Base-by-base conservation (phyloP, 805 yeast species). In the Priceomyces haplophilus region DNA sequence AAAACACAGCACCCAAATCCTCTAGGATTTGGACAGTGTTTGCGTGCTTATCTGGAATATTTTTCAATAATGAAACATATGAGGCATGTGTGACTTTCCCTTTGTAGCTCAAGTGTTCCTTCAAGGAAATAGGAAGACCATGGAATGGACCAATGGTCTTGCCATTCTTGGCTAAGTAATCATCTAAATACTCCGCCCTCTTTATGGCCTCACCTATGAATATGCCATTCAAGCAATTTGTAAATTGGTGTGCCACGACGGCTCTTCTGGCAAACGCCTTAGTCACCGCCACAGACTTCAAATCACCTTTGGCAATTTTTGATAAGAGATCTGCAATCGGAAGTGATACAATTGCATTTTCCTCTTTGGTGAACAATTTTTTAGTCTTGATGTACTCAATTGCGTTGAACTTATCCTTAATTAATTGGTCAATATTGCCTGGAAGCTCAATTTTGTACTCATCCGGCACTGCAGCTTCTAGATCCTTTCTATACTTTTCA, bases 81-180 rank as follows among this genome's bases (percentile, higher is more conserved):
- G 69, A 63, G 16, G 62, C 75, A 48, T 69, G 73, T 10, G 73
- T 62, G 46, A 58, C 52, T 41, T 51, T 64, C 24, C 61, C 66
- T 41, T 51, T 58, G 52, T 51, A 67, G 44, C 54, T 49, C 59
- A 67, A 62, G 44, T 73, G 77, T 49, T 75, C 83, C 47, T 82
- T 82, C 41, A 82, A 65, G 0, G 85, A 79, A 24, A 82, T 63
- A 2, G 88, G 88, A 23, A 82, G 61, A 2, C 88, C 88, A 51
- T 82, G 87, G 37, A 82, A 68, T 1, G 85, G 82, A 21, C 87
- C 87, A 27, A 76, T 54, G 1, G 72, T 59, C 47, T 74, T 69
- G 12, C 82, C 83, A 33, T 72, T 60, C 34, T 67, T 49, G 41
- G 56, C 59, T 43, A 50, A 77, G 53, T 74, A 72, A 18, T 68